Conservation (phyloP, 2,329 filamentous ascomycete species). For the Endothia cerciana region DNA sequence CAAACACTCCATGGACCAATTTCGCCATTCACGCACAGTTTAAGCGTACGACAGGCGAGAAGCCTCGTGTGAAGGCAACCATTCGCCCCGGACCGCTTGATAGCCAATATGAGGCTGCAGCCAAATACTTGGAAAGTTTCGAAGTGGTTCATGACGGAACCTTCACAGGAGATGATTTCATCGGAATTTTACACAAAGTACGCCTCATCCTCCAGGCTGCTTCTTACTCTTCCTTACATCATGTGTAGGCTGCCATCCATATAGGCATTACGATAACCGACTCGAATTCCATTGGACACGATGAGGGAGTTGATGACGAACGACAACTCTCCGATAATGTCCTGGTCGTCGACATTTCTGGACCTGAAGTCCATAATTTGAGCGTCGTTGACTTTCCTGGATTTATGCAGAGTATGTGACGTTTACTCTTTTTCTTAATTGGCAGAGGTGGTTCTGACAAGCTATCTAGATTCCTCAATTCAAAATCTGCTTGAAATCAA, state of each 20-base stretch:
- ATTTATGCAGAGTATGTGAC: neutral
- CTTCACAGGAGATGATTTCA: neutral
- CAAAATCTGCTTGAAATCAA: neutral
- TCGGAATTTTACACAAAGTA: neutral
- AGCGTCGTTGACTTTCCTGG: constrained; percentile 28
- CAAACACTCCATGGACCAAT: constrained; percentile 14
- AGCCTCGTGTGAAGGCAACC: constrained; percentile 18
- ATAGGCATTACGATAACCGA: neutral
- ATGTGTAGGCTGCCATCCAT: neutral
- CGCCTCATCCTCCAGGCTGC: neutral
- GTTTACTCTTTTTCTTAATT: neutral
- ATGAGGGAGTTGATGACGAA: neutral
- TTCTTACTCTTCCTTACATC: neutral
- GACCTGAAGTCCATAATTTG: constrained; percentile 23
- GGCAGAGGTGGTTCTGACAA: neutral
- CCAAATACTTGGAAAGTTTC: neutral
- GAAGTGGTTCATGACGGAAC: neutral
- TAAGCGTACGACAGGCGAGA: constrained; percentile 20
- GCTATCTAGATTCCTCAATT: neutral
- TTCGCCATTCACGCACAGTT: constrained; percentile 22
- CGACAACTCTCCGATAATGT: constrained; percentile 25
- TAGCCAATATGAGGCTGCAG: neutral
- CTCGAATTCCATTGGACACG: neutral
- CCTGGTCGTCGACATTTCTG: constrained; percentile 25
- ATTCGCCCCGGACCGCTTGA: constrained; percentile 8